Percentiles rank a stretch among this genome's conserved stretches.
These are phyloP conservation scores for Leishmania gerbilli DNA, from an alignment of 208 protist species.

Conservation along the genomic window DNA sequence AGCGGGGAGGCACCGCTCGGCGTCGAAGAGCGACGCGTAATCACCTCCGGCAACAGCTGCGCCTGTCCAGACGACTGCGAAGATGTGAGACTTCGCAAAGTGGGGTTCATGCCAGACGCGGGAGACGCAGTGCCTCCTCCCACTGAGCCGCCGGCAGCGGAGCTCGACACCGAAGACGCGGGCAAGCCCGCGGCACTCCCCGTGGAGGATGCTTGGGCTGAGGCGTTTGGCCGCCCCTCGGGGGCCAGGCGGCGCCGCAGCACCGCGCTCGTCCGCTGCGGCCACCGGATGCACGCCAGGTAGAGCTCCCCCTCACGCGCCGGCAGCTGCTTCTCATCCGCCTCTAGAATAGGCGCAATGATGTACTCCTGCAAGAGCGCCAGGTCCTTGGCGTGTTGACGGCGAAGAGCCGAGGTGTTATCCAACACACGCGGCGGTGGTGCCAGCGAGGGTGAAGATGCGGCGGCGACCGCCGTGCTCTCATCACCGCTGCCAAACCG, in stretches of 20 bases:
- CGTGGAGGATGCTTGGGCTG: conserved; percentile 1
- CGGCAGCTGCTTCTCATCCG: conserved; percentile 56
- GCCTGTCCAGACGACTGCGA: conserved; percentile 14
- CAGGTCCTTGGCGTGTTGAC: conserved; percentile 36
- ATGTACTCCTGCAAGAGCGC: conserved; percentile 72
- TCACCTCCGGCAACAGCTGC: conserved; percentile 14
- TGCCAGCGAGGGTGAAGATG: conserved; percentile 13
- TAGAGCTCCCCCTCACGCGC: conserved; percentile 67
- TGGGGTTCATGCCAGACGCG: background rate
- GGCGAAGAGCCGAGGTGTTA: conserved; percentile 41
- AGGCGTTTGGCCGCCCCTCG: conserved; percentile 18
- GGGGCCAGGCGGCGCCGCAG: conserved; percentile 42
- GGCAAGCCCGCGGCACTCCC: background rate
- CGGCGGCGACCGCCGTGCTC: background rate
- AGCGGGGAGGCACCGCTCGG: conserved; percentile 9
- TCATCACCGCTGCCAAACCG: background rate
- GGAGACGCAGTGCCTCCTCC: conserved; percentile 4
- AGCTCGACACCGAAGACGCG: background rate
- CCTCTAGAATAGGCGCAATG: conserved; percentile 57
- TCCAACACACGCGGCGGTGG: conserved; percentile 14
- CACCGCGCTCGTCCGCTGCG: conserved; percentile 57
- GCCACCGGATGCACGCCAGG: conserved; percentile 58
- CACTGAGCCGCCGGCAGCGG: background rate
- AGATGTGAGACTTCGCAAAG: background rate
- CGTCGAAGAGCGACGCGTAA: conserved; percentile 14